phyloP scores from a whole-genome alignment of 2,329 filamentous ascomycete genomes.

The Sclerotinia spermophila region DNA sequence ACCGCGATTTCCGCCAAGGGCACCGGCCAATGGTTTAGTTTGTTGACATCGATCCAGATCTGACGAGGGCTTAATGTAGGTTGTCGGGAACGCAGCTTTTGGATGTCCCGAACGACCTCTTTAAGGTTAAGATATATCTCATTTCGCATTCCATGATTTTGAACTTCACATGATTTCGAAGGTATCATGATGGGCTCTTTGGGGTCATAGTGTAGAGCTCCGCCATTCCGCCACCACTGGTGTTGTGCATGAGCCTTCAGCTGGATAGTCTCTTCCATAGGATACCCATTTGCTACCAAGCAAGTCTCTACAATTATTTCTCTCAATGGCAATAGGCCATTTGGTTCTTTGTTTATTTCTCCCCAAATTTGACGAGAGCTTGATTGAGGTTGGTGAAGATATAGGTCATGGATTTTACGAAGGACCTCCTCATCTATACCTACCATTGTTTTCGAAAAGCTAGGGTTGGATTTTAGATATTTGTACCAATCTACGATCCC shows the following conservation, averaged over 20 bases:
- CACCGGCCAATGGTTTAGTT: neutral
- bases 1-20: neutral
- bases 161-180: neutral
- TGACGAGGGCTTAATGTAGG: neutral
- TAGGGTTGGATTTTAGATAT: too few relatives aligned
- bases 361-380: neutral
- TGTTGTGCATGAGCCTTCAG: neutral
- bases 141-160: neutral
- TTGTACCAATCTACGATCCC: too few relatives aligned
- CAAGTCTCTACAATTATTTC: neutral
- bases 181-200: neutral
- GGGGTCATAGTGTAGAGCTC: neutral
- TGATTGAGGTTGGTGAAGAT: neutral
- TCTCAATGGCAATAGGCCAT: neutral
- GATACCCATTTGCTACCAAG: neutral
- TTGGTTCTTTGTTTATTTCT: neutral
- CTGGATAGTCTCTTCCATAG: neutral
- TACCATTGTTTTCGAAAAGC: too few relatives aligned
- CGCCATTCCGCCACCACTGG: neutral
- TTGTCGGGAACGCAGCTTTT: neutral
- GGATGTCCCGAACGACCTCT: neutral
- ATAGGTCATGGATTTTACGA: too few relatives aligned
- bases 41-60: neutral
- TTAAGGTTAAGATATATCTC: neutral
- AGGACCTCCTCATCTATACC: too few relatives aligned